These are phyloP conservation scores for Lactifluus volemus DNA, from an alignment of 768 basidiomycete genomes.

Conservation along the genomic window DNA sequence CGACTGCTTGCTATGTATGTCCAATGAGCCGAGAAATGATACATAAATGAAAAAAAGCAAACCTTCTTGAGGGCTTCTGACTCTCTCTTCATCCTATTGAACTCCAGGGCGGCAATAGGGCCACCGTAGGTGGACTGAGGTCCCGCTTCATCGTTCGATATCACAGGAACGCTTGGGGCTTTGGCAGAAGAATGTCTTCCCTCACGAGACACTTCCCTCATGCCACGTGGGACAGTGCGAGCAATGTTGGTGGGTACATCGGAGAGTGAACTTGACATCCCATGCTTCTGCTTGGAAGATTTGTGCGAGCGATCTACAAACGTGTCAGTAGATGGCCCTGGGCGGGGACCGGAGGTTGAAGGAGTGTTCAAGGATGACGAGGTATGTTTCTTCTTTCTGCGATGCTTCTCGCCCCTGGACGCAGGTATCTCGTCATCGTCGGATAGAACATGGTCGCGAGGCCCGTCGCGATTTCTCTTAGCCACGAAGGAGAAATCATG, in stretches of 20 bases:
- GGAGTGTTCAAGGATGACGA: not conserved
- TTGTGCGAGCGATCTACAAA: slow-evolving; percentile 5
- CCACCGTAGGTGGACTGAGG: slow-evolving; percentile 24
- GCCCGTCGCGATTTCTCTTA: slow-evolving; percentile 8
- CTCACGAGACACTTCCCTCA: slow-evolving; percentile 6
- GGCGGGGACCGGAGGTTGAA: slow-evolving; percentile 1
- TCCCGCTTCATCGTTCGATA: slow-evolving; percentile 12
- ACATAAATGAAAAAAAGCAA: slow-evolving; percentile 3
- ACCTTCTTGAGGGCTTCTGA: slow-evolving; percentile 46
- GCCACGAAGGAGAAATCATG: slow-evolving; percentile 7
- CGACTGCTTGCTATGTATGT: slow-evolving; percentile 28
- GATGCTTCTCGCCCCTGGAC: slow-evolving; percentile 6
- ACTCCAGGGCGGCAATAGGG: slow-evolving; percentile 38
- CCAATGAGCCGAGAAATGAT: slow-evolving; percentile 3
- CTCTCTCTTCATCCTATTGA: slow-evolving; percentile 48
- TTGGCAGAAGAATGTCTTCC: not conserved
- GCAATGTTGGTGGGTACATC: not conserved
- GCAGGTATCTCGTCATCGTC: slow-evolving; percentile 12
- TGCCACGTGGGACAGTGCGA: not conserved
- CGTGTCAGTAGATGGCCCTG: slow-evolving; percentile 3
- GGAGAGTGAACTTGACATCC: slow-evolving; percentile 11
- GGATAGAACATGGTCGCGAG: slow-evolving; percentile 10
- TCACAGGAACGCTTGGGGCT: not conserved
- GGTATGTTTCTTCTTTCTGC: slow-evolving; percentile 14
- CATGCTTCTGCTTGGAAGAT: slow-evolving; percentile 3